Percentiles rank a stretch among this genome's conserved stretches.
Evolutionary conservation across 2,329 filamentous ascomycete species (phyloP).

Genomic region (Aquanectria penicillioides): DNA sequence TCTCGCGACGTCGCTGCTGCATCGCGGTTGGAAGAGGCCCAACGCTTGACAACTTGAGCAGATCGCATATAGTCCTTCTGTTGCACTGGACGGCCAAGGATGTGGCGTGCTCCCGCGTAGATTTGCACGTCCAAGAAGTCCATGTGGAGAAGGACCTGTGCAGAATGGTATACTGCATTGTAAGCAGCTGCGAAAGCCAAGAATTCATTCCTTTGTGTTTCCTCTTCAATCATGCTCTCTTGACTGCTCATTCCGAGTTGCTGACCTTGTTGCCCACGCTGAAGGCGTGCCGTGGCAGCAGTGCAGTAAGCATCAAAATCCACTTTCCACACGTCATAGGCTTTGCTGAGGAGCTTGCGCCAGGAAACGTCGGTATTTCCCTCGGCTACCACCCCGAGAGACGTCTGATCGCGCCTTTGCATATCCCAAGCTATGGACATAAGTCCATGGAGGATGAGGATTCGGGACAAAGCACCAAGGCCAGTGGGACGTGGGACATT

Average conservation of each 20-base stretch:
- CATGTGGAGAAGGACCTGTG: constrained; percentile 64
- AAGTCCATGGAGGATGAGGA: constrained; percentile 67
- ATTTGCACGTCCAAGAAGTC: constrained; percentile 72
- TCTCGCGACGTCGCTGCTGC: neutral
- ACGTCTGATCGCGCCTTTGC: constrained; percentile 69
- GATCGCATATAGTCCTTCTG: constrained; percentile 60
- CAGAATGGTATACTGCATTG: constrained; percentile 67
- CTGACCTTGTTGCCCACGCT: constrained; percentile 1
- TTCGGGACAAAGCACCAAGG: constrained; percentile 62
- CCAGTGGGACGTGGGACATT: constrained; percentile 47
- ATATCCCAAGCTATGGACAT: constrained; percentile 73
- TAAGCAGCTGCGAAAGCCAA: constrained; percentile 57
- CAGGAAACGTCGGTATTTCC: constrained; percentile 45
- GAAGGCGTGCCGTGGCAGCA: constrained; percentile 13
- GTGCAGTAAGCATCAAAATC: constrained; percentile 66
- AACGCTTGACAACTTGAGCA: constrained; percentile 61
- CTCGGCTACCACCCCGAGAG: constrained; percentile 55
- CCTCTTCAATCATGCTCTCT: constrained; percentile 6
- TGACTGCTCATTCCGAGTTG: neutral
- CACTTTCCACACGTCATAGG: constrained; percentile 66
- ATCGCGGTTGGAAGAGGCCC: constrained; percentile 46
- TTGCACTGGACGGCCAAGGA: constrained; percentile 65
- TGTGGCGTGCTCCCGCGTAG: constrained; percentile 67
- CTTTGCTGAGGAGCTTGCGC: constrained; percentile 60
- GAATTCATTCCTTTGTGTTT: constrained; percentile 39